phyloP scores from a whole-genome alignment of 192 early-diverging fungal species.

The Entomortierella beljakovae region DNA sequence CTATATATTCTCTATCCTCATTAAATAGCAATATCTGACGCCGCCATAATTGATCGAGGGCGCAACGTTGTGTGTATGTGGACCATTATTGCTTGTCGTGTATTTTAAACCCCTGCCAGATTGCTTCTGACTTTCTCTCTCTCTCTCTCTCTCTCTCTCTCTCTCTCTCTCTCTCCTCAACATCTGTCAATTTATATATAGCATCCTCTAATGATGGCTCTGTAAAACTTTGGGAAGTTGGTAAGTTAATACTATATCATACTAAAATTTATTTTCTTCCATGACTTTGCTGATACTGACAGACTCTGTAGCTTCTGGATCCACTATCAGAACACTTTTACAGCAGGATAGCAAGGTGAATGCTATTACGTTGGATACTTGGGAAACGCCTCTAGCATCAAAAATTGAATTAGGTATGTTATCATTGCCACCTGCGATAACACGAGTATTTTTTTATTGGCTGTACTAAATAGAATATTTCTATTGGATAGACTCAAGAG shows the following conservation, averaged over 20 bases:
- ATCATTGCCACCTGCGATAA: too few species aligned
- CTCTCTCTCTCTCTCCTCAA: too few species aligned
- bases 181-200: too few species aligned
- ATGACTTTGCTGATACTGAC: background rate
- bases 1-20: background rate
- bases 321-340: conserved; percentile 54
- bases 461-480: too few species aligned
- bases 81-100: too few species aligned
- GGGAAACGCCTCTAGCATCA: conserved; percentile 24
- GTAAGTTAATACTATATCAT: conserved; percentile 31
- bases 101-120: too few species aligned
- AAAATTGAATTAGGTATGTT: conserved; percentile 38
- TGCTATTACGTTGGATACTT: conserved; percentile 46
- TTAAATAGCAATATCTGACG: conserved; percentile 65
- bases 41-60: conserved; percentile 73
- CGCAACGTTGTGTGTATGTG: conserved; percentile 74
- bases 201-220: conserved; percentile 69
- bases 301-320: conserved; percentile 47
- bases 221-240: conserved; percentile 68
- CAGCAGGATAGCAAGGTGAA: conserved; percentile 41
- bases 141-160: too few species aligned
- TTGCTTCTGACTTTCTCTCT: too few species aligned
- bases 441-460: too few species aligned
- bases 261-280: background rate
- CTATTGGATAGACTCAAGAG: conserved; percentile 49